Evolutionary conservation across 1,284 basidiomycete genomes (phyloP), one percentile per base, ranked within the genome.

Genomic region (Ganoderma resinaceum): DNA sequence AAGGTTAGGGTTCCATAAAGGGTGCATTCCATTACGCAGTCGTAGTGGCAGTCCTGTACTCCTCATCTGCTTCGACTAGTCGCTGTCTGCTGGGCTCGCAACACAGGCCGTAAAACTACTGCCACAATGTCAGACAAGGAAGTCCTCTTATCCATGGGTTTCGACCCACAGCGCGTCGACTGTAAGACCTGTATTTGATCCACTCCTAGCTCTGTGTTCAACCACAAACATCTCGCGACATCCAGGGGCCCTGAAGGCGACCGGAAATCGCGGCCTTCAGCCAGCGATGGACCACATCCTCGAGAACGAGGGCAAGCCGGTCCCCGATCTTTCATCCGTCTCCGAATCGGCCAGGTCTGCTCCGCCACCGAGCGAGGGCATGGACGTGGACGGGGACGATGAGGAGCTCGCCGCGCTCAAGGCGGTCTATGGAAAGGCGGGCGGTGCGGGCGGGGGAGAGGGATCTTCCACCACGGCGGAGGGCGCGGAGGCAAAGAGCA

Each of bases 211-310:
- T 4, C 5, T 29, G 3, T 12, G 64, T 29, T 60, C 66, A 68
- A 52, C 7, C n/a, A 16, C 42, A 14, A 14, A 18, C 46, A 7
- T n/a, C 29, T 40, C 29, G n/a, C 49, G 16, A 46, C 60, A 38
- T 74, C 71, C 74, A 96, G 95, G 95, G 95, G 95, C 95, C 7
- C 79, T 96, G 65, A 91, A 91, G 75, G 93, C 93, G 11, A 96
- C 95, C 12, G 86, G 84, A 58, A 89, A 89, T 72, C 85, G 92
- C 23, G 95, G 95, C 4, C 83, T 97, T 0, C 92, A 96, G 79
- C 93, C 94, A 2, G 95, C 95, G 11, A 94, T 97, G 91, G 95
- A 97, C 76, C 91, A 94, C 78, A 83, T 97, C 33, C 81, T 96
- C 60, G 91, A 90, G 77, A 88, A 97, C 75, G 89, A 93, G 66